Conservation (phyloP, 345 rosid species). For the Acer campestre region DNA sequence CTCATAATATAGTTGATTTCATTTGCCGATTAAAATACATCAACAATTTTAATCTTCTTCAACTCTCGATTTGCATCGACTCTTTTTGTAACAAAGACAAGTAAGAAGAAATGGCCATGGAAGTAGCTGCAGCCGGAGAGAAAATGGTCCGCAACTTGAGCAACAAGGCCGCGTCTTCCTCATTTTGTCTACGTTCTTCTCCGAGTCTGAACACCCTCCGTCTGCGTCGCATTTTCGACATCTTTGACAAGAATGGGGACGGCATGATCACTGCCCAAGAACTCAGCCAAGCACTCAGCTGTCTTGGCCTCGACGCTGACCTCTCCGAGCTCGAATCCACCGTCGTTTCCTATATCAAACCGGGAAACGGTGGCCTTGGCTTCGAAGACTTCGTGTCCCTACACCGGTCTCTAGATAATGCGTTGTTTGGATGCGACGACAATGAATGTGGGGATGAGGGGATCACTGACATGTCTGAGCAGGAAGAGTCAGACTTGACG, state of each 20-base stretch:
- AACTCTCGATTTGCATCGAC: not conserved
- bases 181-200: slow-evolving; percentile 55
- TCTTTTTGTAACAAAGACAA: not conserved
- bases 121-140: slow-evolving; percentile 17
- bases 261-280: slow-evolving; percentile 65
- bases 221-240: slow-evolving; percentile 72
- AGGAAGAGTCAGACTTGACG: slow-evolving; percentile 70
- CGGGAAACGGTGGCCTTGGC: slow-evolving; percentile 55
- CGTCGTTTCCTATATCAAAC: slow-evolving; percentile 49
- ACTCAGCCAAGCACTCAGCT: slow-evolving; percentile 60
- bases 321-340: slow-evolving; percentile 60
- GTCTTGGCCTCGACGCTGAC: slow-evolving; percentile 68
- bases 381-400: slow-evolving; percentile 68
- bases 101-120: slow-evolving; percentile 14
- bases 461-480: not conserved
- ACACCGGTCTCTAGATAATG: slow-evolving; percentile 60
- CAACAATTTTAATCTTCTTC: too few species aligned
- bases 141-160: slow-evolving; percentile 19
- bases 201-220: slow-evolving; percentile 73
- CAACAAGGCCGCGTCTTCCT: slow-evolving; percentile 29
- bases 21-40: not conserved
- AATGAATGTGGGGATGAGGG: not conserved
- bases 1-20: not conserved
- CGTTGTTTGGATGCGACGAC: slow-evolving; percentile 37
- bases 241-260: slow-evolving; percentile 84